Percentiles rank a stretch among this genome's conserved stretches.
Evolutionary conservation across 768 basidiomycete species (phyloP).

Genomic region (Ramaria sp.): DNA sequence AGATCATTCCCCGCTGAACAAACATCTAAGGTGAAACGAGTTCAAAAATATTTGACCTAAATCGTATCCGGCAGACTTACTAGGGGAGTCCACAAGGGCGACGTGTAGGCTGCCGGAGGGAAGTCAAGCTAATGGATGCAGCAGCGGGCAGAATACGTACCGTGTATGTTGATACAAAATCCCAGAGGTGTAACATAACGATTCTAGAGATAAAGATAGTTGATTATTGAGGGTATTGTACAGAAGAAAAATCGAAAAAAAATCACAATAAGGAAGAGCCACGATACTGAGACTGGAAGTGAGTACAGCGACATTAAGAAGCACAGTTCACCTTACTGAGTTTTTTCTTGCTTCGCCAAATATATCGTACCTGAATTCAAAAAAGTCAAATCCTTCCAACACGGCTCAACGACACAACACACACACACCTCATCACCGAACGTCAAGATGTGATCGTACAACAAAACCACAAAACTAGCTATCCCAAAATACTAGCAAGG

Average conservation of each 20-base stretch:
- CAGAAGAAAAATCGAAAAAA: neutral
- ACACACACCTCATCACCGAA: conserved; percentile 9
- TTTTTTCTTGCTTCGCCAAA: conserved; percentile 2
- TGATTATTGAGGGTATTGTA: too few relatives aligned
- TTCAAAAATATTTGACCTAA: neutral
- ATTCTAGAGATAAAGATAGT: conserved; percentile 2
- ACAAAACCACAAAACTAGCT: conserved; percentile 3
- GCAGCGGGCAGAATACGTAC: neutral
- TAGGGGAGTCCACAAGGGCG: neutral
- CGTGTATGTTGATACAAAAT: conserved; percentile 4
- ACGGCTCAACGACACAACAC: neutral
- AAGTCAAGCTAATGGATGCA: neutral
- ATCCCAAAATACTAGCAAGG: neutral
- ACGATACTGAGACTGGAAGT: neutral
- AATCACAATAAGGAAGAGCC: conserved; percentile 3
- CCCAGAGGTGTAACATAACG: conserved; percentile 8
- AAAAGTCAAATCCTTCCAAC: neutral
- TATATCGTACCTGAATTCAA: neutral
- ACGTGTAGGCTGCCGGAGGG: neutral
- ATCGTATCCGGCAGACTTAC: neutral
- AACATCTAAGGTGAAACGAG: neutral
- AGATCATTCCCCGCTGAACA: neutral
- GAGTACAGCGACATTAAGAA: neutral
- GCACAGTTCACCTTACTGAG: neutral
- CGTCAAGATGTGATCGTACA: conserved; percentile 7